Conservation (phyloP, 345 rosid species). For the Salix exigua region DNA sequence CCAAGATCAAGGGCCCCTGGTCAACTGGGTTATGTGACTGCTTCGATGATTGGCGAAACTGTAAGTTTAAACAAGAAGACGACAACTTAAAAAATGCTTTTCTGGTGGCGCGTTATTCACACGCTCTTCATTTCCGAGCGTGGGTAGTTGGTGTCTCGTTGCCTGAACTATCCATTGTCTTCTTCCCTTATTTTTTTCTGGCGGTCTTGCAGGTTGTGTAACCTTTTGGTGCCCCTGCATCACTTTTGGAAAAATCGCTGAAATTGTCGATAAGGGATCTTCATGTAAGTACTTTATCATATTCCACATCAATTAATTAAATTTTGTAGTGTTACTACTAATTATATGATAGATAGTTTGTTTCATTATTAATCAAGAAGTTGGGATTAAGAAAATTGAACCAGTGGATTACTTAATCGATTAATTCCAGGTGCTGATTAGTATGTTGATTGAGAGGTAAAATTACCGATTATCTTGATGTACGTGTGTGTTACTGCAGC, state of each 20-base stretch:
- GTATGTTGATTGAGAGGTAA: not conserved
- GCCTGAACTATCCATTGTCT: not conserved
- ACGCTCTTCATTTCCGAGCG: slow-evolving; percentile 3
- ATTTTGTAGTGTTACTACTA: not conserved
- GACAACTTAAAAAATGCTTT: too few relatives aligned
- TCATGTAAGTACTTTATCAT: slow-evolving; percentile 21
- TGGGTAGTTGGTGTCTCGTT: not conserved
- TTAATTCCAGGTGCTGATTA: not conserved
- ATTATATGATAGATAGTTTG: not conserved
- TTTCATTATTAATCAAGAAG: not conserved
- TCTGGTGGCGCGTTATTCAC: not conserved
- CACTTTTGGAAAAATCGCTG: slow-evolving; percentile 40
- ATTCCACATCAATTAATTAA: not conserved
- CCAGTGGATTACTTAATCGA: not conserved
- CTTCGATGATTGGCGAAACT: slow-evolving; percentile 31
- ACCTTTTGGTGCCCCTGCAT: slow-evolving; percentile 43
- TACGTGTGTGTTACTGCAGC: slow-evolving; percentile 22
- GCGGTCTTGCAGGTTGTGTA: slow-evolving; percentile 30
- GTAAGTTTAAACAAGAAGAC: slow-evolving; percentile 20
- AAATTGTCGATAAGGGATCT: slow-evolving; percentile 41
- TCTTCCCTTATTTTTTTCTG: not conserved
- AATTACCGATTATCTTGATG: not conserved
- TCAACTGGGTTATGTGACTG: slow-evolving; percentile 41
- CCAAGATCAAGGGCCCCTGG: slow-evolving; percentile 27
- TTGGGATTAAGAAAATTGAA: too few relatives aligned